Conservation (phyloP, 208 protist genomes). For the Wallacemonas rigidus region DNA sequence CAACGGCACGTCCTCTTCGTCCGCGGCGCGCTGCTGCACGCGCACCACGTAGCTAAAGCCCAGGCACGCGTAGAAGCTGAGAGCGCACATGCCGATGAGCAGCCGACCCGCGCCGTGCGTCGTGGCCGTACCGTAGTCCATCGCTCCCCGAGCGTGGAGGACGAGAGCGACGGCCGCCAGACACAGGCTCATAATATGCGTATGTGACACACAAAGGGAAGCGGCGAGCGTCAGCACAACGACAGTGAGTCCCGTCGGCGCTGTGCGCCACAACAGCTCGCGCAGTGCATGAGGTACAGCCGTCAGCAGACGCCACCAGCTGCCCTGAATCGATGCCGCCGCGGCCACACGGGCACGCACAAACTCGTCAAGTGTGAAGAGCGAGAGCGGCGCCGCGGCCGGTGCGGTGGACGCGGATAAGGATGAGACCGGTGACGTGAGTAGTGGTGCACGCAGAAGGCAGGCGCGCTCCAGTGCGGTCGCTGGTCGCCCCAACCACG, state of each 20-base stretch:
- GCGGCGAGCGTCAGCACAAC: neutral
- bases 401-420: neutral
- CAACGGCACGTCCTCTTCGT: neutral
- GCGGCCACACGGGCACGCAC: neutral
- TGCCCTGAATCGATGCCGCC: neutral
- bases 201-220: neutral
- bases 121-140: conserved; percentile 1
- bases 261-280: neutral
- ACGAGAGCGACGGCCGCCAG: neutral
- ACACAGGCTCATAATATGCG: neutral
- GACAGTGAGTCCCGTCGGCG: neutral
- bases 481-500: neutral
- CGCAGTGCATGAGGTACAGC: neutral
- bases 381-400: too few species aligned
- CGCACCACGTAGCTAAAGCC: conserved; percentile 5
- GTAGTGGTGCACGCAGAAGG: neutral
- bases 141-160: neutral
- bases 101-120: neutral
- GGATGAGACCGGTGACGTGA: neutral
- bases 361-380: neutral
- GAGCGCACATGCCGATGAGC: neutral
- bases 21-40: neutral
- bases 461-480: neutral
- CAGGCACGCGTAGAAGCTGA: conserved; percentile 1
- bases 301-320: neutral